Evolutionary conservation across 306 rosid genomes (phyloP).

Genomic region (Argentina anserina): DNA sequence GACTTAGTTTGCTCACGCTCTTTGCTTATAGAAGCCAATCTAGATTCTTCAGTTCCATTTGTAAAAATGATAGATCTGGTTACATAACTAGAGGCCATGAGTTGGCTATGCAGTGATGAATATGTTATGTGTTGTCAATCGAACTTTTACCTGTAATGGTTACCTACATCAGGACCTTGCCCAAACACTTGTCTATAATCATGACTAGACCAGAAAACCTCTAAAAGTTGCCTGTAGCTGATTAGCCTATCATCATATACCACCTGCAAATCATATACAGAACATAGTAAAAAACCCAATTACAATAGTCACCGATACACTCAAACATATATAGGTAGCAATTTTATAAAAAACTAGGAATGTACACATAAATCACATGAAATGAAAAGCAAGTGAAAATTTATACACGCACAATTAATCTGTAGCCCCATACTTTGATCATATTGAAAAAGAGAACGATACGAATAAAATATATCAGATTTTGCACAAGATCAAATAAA

Average conservation of each 20-base stretch:
- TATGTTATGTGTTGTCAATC: constrained; percentile 11
- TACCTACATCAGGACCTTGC: constrained; percentile 98
- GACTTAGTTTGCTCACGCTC: constrained; percentile 83
- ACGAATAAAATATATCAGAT: neutral
- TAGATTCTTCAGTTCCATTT: constrained; percentile 76
- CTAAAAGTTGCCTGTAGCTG: constrained; percentile 63
- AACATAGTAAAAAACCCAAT: neutral
- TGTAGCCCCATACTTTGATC: neutral
- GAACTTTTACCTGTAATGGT: constrained; percentile 68
- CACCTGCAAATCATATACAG: constrained; percentile 48
- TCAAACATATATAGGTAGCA: neutral
- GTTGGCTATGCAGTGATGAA: constrained; percentile 13
- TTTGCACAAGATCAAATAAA: neutral
- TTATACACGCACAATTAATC: neutral
- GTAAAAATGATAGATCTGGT: constrained; percentile 79
- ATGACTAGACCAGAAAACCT: constrained; percentile 84
- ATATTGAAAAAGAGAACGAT: neutral
- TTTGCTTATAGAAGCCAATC: constrained; percentile 72
- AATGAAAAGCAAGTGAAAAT: neutral
- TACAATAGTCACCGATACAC: neutral
- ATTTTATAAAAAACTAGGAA: neutral
- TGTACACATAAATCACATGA: neutral
- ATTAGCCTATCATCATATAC: constrained; percentile 72
- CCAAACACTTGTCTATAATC: constrained; percentile 95
- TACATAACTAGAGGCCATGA: constrained; percentile 12